Evolutionary conservation across 257 asterid genomes (phyloP).

Genomic region (Vinca minor): DNA sequence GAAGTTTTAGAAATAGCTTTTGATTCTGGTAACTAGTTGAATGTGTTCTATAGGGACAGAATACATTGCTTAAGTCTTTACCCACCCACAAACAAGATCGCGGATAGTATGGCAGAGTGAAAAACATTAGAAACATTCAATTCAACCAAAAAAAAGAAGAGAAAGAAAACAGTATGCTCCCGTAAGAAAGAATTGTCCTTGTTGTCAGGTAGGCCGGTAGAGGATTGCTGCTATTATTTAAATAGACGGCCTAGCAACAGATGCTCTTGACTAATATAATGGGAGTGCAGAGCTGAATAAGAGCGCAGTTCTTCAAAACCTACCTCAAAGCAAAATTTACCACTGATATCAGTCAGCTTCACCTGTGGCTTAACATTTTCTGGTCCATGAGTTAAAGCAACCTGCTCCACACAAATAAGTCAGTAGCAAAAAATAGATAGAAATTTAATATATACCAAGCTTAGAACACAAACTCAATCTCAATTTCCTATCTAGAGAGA

Average conservation of each 20-base stretch:
- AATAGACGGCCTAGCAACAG: not conserved
- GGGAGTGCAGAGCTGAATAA: conserved; percentile 12
- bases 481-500: not conserved
- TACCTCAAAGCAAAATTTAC: conserved; percentile 91
- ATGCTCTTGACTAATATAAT: too few species aligned
- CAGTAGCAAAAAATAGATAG: conserved; percentile 6
- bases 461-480: not conserved
- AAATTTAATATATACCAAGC: not conserved
- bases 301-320: conserved; percentile 17
- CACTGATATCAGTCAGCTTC: conserved; percentile 59
- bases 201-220: not conserved
- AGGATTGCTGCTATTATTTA: not conserved
- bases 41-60: too few species aligned
- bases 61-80: too few species aligned
- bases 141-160: not conserved
- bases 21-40: too few species aligned
- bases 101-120: too few species aligned
- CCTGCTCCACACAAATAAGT: conserved; percentile 34
- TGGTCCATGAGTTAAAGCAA: conserved; percentile 95
- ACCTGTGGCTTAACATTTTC: conserved; percentile 84
- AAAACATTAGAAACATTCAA: not conserved
- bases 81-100: too few species aligned
- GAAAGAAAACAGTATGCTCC: not conserved
- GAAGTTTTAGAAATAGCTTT: not conserved
- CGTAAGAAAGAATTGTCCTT: not conserved